Percentiles rank a stretch among this genome's conserved stretches.
Evolutionary conservation across 805 yeast genomes (phyloP).

Genomic region (Maudiozyma turicensis): DNA sequence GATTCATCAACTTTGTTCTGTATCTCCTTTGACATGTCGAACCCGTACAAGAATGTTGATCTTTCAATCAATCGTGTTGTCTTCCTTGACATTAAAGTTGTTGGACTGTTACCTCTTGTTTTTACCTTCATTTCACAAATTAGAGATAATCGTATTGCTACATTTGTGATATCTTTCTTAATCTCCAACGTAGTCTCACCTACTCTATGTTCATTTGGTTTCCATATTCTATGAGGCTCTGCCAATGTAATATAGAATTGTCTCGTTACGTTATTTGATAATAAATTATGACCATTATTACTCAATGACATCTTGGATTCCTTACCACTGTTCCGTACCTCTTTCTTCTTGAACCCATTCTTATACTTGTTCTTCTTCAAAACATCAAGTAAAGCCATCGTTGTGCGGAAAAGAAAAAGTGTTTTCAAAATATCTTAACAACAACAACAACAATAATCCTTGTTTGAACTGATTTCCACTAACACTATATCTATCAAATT

Average conservation of each 20-base stretch:
- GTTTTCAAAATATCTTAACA: too few relatives aligned
- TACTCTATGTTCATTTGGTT: slow-evolving; percentile 68
- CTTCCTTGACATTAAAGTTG: slow-evolving; percentile 43
- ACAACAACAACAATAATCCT: too few relatives aligned
- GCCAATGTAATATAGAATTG: slow-evolving; percentile 44
- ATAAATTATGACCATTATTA: not conserved
- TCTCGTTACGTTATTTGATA: slow-evolving; percentile 1
- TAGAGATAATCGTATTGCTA: slow-evolving; percentile 41
- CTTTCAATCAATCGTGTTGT: slow-evolving; percentile 48
- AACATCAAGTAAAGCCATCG: not conserved
- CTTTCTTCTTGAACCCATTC: not conserved
- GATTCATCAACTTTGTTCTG: too few relatives aligned
- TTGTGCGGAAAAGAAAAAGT: too few relatives aligned
- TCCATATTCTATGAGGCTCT: slow-evolving; percentile 65
- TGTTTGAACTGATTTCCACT: too few relatives aligned
- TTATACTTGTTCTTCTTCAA: not conserved
- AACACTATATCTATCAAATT: too few relatives aligned
- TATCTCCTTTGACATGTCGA: slow-evolving; percentile 2
- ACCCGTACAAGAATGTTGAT: slow-evolving; percentile 50
- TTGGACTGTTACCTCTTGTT: slow-evolving; percentile 33
- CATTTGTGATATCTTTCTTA: slow-evolving; percentile 44
- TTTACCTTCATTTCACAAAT: slow-evolving; percentile 49
- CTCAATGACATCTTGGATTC: not conserved
- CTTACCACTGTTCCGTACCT: too few relatives aligned
- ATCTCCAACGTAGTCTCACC: slow-evolving; percentile 55